Base-by-base conservation (phyloP, 2,329 filamentous ascomycete species). In the Onygenales sp. region DNA sequence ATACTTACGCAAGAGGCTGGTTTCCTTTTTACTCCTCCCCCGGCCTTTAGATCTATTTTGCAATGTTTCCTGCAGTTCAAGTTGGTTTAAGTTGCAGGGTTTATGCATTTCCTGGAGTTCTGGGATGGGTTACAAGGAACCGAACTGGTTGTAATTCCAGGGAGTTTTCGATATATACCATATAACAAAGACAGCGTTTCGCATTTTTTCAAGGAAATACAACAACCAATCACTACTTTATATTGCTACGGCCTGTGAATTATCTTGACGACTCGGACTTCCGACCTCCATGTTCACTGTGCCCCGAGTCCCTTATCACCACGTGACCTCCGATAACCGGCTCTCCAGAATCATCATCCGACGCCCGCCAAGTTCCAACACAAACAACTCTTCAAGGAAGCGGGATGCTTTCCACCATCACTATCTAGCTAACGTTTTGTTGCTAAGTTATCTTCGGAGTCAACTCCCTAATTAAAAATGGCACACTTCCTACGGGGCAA, bases 401-500 rank as follows among this genome's bases (percentile, higher is more conserved):
- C 32, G 14, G 11, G 34, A 49, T 49, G 36, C 36, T 40, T 21
- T 32, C 34, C 39, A 36, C 17, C 6, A 49, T 31, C 36, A 14
- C 13, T 34, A 27, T 4, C 10, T 48, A 14, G 45, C 11, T 27
- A 3, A 40, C 11, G 10, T 9, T 36, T 14, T 42, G n/a, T 33
- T 17, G 11, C 32, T 8, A 31, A 14, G 34, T 33, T 40, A 37
- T 27, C 10, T 39, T 11, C 13, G 11, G n/a, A 4, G n/a, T n/a
- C 4, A 42, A 3, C 13, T 27, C n/a, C 34, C 11, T 7, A 49
- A 14, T 37, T n/a, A 14, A 54, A 44, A 37, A 96, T 96, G 91
- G 84, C 91, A 52, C 83, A 87, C 63, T 92, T 97, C 67, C 75
- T 98, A 58, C 81, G 93, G 67, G 87, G 88, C 62, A 96, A 95